Evolutionary conservation across 352 stramenopile genomes (phyloP).

Genomic region (Blastocystis sp.): DNA sequence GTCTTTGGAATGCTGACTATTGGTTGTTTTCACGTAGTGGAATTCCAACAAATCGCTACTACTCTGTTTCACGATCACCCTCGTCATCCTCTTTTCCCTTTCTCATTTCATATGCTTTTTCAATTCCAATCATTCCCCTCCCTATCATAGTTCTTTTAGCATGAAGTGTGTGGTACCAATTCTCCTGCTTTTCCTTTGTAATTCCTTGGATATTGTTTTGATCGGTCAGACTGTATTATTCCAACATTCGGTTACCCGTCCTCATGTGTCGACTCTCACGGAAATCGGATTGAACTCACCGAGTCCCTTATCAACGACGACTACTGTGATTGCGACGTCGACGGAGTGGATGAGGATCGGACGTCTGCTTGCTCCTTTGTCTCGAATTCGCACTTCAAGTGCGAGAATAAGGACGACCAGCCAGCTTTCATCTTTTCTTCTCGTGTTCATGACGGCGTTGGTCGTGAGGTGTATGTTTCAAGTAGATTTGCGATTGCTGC

Average conservation of each 20-base stretch:
- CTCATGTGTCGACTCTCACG: not conserved
- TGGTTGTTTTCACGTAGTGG: not conserved
- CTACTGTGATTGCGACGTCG: conserved; percentile 56
- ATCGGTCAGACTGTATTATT: not conserved
- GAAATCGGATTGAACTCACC: not conserved
- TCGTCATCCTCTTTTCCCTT: too few relatives aligned
- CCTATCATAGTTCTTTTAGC: not conserved
- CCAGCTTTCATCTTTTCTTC: conserved; percentile 51
- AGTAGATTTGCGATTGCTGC: conserved; percentile 59
- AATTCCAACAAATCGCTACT: too few relatives aligned
- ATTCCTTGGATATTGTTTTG: not conserved
- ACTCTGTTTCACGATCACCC: too few relatives aligned
- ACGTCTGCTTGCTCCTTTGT: conserved; percentile 59
- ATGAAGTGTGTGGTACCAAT: not conserved
- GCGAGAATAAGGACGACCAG: conserved; percentile 43
- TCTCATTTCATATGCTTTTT: too few relatives aligned
- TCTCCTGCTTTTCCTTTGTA: not conserved
- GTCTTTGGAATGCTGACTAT: not conserved
- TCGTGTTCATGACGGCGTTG: conserved; percentile 57
- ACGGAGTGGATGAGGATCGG: conserved; percentile 53
- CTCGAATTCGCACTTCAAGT: conserved; percentile 35
- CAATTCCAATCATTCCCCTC: not conserved
- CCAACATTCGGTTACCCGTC: not conserved
- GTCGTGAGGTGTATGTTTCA: not conserved
- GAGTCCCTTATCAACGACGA: conserved; percentile 56